Evolutionary conservation across 2,329 filamentous ascomycete species (phyloP).

Genomic region (Fusarium oligoseptatum): DNA sequence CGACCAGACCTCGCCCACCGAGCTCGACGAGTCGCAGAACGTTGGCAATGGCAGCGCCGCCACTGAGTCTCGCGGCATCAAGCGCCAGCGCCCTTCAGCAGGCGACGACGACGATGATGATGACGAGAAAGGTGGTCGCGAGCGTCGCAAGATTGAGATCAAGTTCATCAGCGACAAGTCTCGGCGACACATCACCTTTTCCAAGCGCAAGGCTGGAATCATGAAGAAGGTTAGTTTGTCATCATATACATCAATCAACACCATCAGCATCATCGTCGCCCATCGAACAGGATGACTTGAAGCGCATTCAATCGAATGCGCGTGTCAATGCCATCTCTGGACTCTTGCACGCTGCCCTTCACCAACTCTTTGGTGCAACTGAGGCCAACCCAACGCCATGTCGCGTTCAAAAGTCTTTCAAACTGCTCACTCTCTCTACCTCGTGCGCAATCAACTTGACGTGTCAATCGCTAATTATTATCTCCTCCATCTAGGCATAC

Average conservation of each 20-base stretch:
- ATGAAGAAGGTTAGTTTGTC: conserved; percentile 93
- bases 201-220: conserved; percentile 99
- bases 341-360: not conserved
- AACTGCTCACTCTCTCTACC: not conserved
- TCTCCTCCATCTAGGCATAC: conserved; percentile 77
- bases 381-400: not conserved
- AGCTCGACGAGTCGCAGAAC: conserved; percentile 78
- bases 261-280: not conserved
- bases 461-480: conserved; percentile 35
- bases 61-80: conserved; percentile 84
- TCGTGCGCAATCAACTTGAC: not conserved
- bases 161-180: conserved; percentile 99
- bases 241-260: not conserved
- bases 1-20: conserved; percentile 80
- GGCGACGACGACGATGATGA: conserved; percentile 97
- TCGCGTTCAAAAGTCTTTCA: conserved; percentile 22
- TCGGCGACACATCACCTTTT: conserved; percentile 98
- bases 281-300: not conserved
- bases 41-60: conserved; percentile 79
- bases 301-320: conserved; percentile 9
- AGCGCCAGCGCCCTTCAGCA: conserved; percentile 85
- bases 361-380: not conserved
- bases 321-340: not conserved
- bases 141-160: conserved; percentile 99
- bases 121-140: conserved; percentile 96